Conservation (phyloP, 2,329 filamentous ascomycete species). For the Periconia macrospinosa region DNA sequence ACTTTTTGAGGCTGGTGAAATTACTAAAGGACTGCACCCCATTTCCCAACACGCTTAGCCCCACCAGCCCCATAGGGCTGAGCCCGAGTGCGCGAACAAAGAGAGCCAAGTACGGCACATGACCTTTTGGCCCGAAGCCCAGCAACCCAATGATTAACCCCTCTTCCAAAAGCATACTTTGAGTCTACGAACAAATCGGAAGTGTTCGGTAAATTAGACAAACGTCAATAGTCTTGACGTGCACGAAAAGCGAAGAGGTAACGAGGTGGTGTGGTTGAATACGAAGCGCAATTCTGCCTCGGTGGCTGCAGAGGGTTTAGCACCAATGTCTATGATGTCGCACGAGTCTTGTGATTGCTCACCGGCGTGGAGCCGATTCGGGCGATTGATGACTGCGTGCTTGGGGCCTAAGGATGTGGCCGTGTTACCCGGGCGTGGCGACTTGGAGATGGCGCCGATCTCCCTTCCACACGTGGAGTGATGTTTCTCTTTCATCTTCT, state of each 20-base stretch:
- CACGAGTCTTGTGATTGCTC: neutral
- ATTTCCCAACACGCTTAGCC: neutral
- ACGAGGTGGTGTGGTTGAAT: neutral
- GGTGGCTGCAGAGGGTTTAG: neutral
- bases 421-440: constrained; percentile 3
- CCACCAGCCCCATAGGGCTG: neutral
- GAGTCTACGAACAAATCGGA: neutral
- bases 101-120: neutral
- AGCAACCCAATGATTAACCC: neutral
- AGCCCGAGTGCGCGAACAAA: neutral
- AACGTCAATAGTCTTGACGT: neutral
- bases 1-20: neutral
- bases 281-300: constrained; percentile 5
- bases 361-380: neutral
- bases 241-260: neutral
- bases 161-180: neutral
- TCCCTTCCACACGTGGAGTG: neutral
- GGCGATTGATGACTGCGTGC: neutral
- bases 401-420: constrained; percentile 3
- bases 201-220: neutral
- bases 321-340: constrained; percentile 6
- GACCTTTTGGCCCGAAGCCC: neutral
- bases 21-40: neutral
- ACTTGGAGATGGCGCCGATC: constrained; percentile 1
- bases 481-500: neutral